phyloP scores from a whole-genome alignment of 495 filamentous ascomycete species.

The Penicillium cosmopolitanum region DNA sequence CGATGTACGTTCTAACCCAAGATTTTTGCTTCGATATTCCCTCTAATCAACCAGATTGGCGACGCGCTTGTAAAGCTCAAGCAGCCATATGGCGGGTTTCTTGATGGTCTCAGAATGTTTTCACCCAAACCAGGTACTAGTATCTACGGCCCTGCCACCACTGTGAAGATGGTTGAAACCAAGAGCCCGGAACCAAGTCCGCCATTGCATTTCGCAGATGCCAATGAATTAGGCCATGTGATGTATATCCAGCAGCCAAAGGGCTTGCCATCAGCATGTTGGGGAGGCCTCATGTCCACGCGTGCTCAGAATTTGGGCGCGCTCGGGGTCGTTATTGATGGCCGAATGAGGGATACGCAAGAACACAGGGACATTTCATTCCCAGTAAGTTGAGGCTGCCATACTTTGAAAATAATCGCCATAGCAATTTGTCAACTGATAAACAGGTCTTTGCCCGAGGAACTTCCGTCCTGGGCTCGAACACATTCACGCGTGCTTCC shows the following conservation, averaged over 20 bases:
- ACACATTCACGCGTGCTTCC: conserved; percentile 22
- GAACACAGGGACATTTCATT: conserved; percentile 23
- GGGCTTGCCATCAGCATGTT: conserved; percentile 21
- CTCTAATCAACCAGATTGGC: conserved; percentile 23
- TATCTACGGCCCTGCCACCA: conserved; percentile 27
- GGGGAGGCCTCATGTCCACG: conserved; percentile 24
- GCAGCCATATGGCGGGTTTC: conserved; percentile 30
- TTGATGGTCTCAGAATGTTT: conserved; percentile 26
- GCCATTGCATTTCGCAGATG: conserved; percentile 22
- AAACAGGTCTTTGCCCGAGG: conserved; percentile 23
- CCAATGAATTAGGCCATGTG: conserved; percentile 23
- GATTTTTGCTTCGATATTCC: neutral
- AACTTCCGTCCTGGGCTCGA: conserved; percentile 24
- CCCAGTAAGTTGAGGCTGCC: conserved; percentile 8
- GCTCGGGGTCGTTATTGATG: conserved; percentile 16
- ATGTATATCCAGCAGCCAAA: conserved; percentile 30
- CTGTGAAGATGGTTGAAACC: conserved; percentile 33
- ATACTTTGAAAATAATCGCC: too few relatives aligned
- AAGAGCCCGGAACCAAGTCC: conserved; percentile 26
- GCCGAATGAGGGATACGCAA: conserved; percentile 16
- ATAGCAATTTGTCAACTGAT: neutral
- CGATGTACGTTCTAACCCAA: conserved; percentile 14
- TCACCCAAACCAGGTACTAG: conserved; percentile 19
- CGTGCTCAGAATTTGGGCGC: conserved; percentile 18
- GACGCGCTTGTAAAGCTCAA: conserved; percentile 35